Base-by-base conservation (phyloP, 495 filamentous ascomycete genomes). In the Pyrenula massariospora region DNA sequence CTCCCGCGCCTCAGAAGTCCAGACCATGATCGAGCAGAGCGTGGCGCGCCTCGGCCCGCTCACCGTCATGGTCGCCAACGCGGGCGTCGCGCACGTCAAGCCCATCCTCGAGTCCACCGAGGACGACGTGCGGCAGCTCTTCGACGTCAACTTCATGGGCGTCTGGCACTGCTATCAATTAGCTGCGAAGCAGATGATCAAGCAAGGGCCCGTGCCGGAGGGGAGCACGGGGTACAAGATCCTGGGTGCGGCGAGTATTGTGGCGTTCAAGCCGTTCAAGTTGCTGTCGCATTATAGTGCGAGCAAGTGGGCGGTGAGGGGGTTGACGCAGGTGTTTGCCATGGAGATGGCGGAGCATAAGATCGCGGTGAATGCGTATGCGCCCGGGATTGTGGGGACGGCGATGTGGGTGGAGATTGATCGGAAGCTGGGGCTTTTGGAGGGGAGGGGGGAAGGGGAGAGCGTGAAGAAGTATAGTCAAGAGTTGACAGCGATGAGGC, bases 291-390 rank as follows among this genome's bases (percentile, higher is more conserved):
- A 81, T 58, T 86, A 85, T 63, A 71, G 66, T n/a, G 73, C 78
- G 1, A 75, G 69, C 15, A 84, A 85, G 57, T 84, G 70, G 68
- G 83, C 83, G 1, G 81, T 86, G 1, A 68, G 81, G 2, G 81
- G 81, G 0, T 60, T 86, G 52, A 78, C 71, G 1, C 75, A 83
- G 60, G 76, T 68, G 1, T 81, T 82, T 54, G 80, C 81, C 0
- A 77, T 80, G 73, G 78, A 82, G 59, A 67, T 79, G 62, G 83
- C 77, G 0, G 50, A 59, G 53, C 73, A 84, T 56, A 67, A 76
- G 50, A 86, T 86, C 63, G 84, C 82, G 1, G 81, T 72, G 3
- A 85, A 84, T 59, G 74, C 77, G 3, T 85, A 84, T 57, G 82
- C 79, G 0, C 82, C 82, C 0, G 83, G 83, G 0, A 79, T 84